Base-by-base conservation (phyloP, 129 eudicot genomes). In the Lactuca sativa region DNA sequence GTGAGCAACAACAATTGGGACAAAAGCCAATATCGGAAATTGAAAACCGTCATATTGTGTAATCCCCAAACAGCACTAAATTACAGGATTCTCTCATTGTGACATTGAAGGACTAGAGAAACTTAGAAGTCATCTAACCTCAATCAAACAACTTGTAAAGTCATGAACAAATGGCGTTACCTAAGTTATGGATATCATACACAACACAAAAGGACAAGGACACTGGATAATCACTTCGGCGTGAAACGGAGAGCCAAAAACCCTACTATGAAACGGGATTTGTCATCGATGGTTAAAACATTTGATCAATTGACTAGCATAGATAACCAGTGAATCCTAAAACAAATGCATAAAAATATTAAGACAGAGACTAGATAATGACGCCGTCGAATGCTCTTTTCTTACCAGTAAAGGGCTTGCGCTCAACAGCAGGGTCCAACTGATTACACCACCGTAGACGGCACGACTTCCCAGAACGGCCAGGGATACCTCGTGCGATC, bases 391-490 rank as follows among this genome's bases (percentile, higher is more conserved):
- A 31, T 57, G 57, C 5, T 3, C 7, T 56, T 56, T 10, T 9
- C 31, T 65, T 80, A 89, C 96, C 93, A 48, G 92, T 74, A 72
- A 89, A 89, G 21, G 96, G 92, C 51, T 86, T 86, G 81, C 88
- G 92, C 72, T 82, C 76, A 56, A 89, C 75, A 54, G 66, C 56
- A 62, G 96, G 96, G 62, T 89, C 90, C 25, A 89, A 79, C 80
- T 89, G 93, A 84, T 89, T 89, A 73, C 85, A 86, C 96, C 96
- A 89, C 8, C 96, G 84, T 7, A 86, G 87, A 7, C 96, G 96
- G 76, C 96, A 89, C 58, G 96, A 89, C 68, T 89, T 89, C 9
- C 92, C 92, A 14, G 96, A 79, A 55, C 96, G 82, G 1, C 90
- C 88, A 4, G 93, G 86, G 49, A 89, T 77, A 3, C 93, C 96